Evolutionary conservation across 768 basidiomycete species (phyloP).

Genomic region (Leccinum uliginosum): DNA sequence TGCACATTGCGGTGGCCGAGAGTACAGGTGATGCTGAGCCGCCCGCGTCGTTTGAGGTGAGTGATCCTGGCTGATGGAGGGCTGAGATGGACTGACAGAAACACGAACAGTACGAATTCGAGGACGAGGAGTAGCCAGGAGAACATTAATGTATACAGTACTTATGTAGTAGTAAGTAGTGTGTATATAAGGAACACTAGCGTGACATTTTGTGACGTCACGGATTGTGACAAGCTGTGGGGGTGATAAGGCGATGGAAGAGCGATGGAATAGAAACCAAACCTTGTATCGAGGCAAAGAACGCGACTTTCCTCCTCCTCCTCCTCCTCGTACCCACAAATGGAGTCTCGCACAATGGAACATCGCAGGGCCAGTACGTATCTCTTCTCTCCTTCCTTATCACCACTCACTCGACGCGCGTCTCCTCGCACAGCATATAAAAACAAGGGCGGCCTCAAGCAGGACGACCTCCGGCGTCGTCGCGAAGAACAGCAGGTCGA

Average conservation of each 20-base stretch:
- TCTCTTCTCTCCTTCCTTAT: constrained; percentile 5
- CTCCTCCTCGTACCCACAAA: constrained; percentile 11
- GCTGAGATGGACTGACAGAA: constrained; percentile 17
- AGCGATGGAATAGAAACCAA: background rate
- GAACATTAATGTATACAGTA: background rate
- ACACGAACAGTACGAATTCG: constrained; percentile 66
- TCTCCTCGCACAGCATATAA: constrained; percentile 69
- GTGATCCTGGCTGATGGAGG: constrained; percentile 21
- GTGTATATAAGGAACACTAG: background rate
- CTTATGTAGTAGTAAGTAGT: background rate
- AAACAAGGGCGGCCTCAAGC: constrained; percentile 84
- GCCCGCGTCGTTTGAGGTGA: constrained; percentile 81
- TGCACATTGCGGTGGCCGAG: constrained; percentile 69
- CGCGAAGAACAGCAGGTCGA: constrained; percentile 99
- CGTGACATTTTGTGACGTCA: background rate
- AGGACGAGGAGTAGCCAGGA: constrained; percentile 44
- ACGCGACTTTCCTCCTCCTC: constrained; percentile 4
- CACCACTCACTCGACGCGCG: constrained; percentile 31
- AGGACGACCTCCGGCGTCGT: constrained; percentile 91
- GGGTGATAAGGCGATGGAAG: constrained; percentile 22
- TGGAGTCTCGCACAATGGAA: constrained; percentile 70
- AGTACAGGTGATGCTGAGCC: constrained; percentile 66
- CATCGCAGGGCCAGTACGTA: constrained; percentile 66
- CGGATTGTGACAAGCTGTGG: constrained; percentile 2
- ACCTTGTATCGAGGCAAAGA: constrained; percentile 11